Conservation (phyloP, 495 filamentous ascomycete species). For the Tuber borchii region DNA sequence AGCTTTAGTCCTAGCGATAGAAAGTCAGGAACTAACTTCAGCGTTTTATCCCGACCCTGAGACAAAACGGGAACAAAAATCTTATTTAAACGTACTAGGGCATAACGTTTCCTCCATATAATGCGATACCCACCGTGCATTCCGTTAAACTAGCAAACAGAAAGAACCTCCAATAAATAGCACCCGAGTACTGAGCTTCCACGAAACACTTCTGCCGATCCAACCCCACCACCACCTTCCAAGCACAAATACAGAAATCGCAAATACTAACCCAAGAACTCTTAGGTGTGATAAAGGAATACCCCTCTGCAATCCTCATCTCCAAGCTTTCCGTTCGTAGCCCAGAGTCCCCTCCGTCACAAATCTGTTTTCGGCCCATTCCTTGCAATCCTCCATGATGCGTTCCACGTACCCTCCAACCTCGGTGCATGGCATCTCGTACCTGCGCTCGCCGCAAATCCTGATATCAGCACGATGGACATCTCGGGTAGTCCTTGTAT, state of each 20-base stretch:
- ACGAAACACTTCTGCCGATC: background rate
- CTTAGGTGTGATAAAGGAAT: background rate
- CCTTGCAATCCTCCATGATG: constrained; percentile 1
- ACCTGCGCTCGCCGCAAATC: background rate
- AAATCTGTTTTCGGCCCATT: background rate
- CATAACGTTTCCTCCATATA: too few relatives aligned
- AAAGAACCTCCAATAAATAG: too few relatives aligned
- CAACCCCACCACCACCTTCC: background rate
- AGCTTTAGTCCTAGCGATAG: too few relatives aligned
- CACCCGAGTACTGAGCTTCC: too few relatives aligned
- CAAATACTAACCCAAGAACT: background rate
- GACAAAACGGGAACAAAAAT: too few relatives aligned
- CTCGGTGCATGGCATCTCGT: background rate
- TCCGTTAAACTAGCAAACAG: too few relatives aligned
- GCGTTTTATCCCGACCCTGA: too few relatives aligned
- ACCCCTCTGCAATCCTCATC: constrained; percentile 4
- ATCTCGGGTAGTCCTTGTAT: too few relatives aligned
- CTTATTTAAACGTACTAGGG: too few relatives aligned
- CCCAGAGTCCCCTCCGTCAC: background rate
- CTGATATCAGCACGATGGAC: background rate
- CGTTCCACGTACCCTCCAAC: background rate
- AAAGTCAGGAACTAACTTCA: too few relatives aligned
- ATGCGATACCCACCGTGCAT: too few relatives aligned
- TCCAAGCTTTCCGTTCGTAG: background rate
- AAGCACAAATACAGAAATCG: too few relatives aligned